Evolutionary conservation across 2,329 filamentous ascomycete genomes (phyloP).

Genomic region (Dichotomopilus funicola): DNA sequence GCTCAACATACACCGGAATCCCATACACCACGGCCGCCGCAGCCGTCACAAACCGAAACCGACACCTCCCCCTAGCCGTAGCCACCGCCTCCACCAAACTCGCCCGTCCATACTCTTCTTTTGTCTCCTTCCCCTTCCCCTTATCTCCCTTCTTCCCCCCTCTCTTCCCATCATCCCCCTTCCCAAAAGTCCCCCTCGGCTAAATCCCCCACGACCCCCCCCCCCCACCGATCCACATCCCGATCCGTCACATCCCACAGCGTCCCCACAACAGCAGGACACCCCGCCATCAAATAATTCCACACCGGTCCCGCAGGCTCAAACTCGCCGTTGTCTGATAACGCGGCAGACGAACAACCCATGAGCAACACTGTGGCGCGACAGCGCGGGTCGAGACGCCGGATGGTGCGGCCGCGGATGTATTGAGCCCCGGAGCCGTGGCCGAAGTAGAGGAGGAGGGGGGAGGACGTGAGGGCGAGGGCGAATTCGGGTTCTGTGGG

Average conservation of each 20-base stretch:
- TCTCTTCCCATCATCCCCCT: conserved; percentile 26
- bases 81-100: conserved; percentile 75
- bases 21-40: conserved; percentile 93
- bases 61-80: conserved; percentile 68
- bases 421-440: conserved; percentile 95
- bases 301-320: conserved; percentile 86
- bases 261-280: conserved; percentile 81
- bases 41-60: conserved; percentile 85
- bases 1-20: conserved; percentile 74
- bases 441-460: conserved; percentile 87
- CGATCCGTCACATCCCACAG: conserved; percentile 98
- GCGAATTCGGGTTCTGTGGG: conserved; percentile 77
- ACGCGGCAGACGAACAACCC: conserved; percentile 82
- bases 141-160: conserved; percentile 25
- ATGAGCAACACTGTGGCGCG: conserved; percentile 77
- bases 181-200: conserved; percentile 32
- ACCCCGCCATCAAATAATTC: conserved; percentile 85
- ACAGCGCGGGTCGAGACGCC: conserved; percentile 63
- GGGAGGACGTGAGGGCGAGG: conserved; percentile 54
- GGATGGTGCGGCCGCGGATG: conserved; percentile 76
- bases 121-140: background rate
- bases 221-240: conserved; percentile 90
- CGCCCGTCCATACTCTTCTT: conserved; percentile 19
- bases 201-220: conserved; percentile 74
- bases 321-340: conserved; percentile 77